Conservation (phyloP, 2,329 filamentous ascomycete genomes). For the Emericellopsis atlantica region DNA sequence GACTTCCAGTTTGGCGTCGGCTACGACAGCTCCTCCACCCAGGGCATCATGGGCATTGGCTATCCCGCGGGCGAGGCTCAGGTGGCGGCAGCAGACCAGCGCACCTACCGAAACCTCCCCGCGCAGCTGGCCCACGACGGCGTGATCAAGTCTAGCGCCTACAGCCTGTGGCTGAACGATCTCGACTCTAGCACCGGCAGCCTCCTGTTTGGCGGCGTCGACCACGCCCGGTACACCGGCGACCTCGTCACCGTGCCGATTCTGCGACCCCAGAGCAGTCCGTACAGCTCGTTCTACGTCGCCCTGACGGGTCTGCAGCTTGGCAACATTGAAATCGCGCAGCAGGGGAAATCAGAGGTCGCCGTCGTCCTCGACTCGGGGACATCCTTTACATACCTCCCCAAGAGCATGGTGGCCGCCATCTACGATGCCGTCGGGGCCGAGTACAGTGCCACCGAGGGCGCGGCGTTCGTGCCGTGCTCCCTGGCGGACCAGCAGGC, state of each 20-base stretch:
- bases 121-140: constrained; percentile 48
- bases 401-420: constrained; percentile 34
- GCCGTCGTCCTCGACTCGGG: constrained; percentile 62
- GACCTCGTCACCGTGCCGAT: constrained; percentile 55
- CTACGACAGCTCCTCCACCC: constrained; percentile 43
- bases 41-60: constrained; percentile 79
- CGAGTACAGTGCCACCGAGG: constrained; percentile 36
- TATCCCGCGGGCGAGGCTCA: constrained; percentile 71
- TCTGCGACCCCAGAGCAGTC: constrained; percentile 25
- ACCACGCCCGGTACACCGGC: constrained; percentile 52
- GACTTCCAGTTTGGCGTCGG: constrained; percentile 63
- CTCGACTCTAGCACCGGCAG: constrained; percentile 50
- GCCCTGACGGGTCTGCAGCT: constrained; percentile 40
- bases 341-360: constrained; percentile 32
- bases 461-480: constrained; percentile 51
- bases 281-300: constrained; percentile 51
- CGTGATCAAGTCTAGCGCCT: constrained; percentile 52
- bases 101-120: constrained; percentile 57
- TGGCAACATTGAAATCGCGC: constrained; percentile 18
- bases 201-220: constrained; percentile 65
- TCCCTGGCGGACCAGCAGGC: constrained; percentile 26
- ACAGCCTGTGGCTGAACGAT: constrained; percentile 67
- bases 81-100: constrained; percentile 39
- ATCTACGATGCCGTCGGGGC: constrained; percentile 49
- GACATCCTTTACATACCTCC: constrained; percentile 55